Percentiles rank a stretch among this genome's conserved stretches.
Conservation (phyloP, 768 basidiomycete species). For the Amanita rubescens region DNA sequence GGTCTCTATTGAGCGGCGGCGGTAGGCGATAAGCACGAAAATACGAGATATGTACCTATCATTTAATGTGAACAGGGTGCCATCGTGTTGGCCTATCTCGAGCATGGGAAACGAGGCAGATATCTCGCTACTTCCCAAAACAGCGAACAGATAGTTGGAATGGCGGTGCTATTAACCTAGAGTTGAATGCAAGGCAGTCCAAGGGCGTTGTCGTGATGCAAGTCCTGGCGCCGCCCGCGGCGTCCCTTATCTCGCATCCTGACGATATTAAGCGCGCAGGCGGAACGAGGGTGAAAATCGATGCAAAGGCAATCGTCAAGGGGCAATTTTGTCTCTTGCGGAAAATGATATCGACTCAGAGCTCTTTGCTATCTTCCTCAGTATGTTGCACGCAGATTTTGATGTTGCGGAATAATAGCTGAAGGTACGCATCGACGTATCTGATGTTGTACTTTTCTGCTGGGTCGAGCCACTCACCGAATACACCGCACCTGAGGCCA, state of each 20-base stretch:
- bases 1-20: neutral
- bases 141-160: conserved; percentile 6
- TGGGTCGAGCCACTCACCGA: no score
- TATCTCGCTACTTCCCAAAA: conserved; percentile 9
- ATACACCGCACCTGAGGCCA: no score
- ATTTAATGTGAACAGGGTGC: conserved; percentile 12
- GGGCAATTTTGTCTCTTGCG: neutral
- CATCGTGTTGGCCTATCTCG: conserved; percentile 6
- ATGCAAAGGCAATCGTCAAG: neutral
- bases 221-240: conserved; percentile 9
- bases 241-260: neutral
- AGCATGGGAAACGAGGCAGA: conserved; percentile 3
- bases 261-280: neutral
- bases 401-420: no score
- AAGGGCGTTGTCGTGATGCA: conserved; percentile 13
- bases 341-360: no score
- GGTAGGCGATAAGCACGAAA: neutral
- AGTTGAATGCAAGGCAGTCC: conserved; percentile 12
- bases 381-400: no score
- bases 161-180: conserved; percentile 12
- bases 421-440: no score
- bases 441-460: no score
- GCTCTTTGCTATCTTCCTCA: no score
- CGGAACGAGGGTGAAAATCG: neutral
- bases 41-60: neutral